phyloP scores from a whole-genome alignment of 2,329 filamentous ascomycete species.

The Rhynchosporium agropyri region DNA sequence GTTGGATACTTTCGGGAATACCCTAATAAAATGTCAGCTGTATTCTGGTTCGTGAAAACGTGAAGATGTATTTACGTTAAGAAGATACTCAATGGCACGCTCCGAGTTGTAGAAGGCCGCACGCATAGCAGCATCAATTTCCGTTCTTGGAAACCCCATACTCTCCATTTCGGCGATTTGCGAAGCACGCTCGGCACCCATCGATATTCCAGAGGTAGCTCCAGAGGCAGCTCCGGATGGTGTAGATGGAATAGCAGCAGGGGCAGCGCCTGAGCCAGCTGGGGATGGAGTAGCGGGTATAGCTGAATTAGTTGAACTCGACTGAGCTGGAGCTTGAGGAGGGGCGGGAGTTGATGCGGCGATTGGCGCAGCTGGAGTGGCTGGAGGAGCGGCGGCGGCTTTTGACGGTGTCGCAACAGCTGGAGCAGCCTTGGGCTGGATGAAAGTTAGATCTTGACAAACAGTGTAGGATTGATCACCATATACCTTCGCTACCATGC shows the following conservation, averaged over 20 bases:
- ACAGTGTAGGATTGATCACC: slow-evolving; percentile 2
- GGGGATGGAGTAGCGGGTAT: slow-evolving; percentile 53
- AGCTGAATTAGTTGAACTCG: slow-evolving; percentile 52
- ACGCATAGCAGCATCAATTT: slow-evolving; percentile 93
- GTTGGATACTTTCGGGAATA: slow-evolving; percentile 82
- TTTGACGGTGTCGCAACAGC: slow-evolving; percentile 57
- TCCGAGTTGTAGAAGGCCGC: slow-evolving; percentile 97
- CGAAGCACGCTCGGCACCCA: slow-evolving; percentile 79
- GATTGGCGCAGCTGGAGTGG: slow-evolving; percentile 64
- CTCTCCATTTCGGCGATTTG: slow-evolving; percentile 92
- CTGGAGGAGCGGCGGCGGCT: slow-evolving; percentile 46
- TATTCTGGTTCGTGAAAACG: background rate
- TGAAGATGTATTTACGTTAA: slow-evolving; percentile 64
- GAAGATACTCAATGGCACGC: slow-evolving; percentile 92
- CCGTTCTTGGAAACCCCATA: slow-evolving; percentile 89
- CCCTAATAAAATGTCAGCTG: slow-evolving; percentile 57
- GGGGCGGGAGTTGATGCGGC: slow-evolving; percentile 59
- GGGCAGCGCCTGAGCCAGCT: slow-evolving; percentile 52
- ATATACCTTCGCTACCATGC: slow-evolving; percentile 92
- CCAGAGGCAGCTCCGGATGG: slow-evolving; percentile 71
- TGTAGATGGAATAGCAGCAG: slow-evolving; percentile 50
- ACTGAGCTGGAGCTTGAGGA: slow-evolving; percentile 64
- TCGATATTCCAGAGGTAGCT: slow-evolving; percentile 81
- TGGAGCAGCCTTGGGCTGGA: slow-evolving; percentile 68
- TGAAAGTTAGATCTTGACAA: slow-evolving; percentile 32